Percentiles rank a stretch among this genome's conserved stretches.
Conservation (phyloP, 768 basidiomycete species). For the Tricholoma sp. region DNA sequence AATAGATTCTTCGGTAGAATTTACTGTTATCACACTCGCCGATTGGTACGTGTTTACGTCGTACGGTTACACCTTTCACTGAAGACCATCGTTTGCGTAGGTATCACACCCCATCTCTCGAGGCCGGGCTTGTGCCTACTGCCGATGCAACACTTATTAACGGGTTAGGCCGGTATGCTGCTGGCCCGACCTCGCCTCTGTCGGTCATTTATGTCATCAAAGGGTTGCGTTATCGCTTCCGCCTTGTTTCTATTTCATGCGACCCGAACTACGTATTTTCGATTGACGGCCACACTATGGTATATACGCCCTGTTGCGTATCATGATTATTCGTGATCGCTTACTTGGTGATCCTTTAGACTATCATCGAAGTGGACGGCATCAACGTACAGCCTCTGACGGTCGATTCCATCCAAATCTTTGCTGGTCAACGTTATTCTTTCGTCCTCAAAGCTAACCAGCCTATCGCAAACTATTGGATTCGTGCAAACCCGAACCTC, state of each 20-base stretch:
- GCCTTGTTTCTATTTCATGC: constrained; percentile 34
- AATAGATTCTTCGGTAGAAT: background rate
- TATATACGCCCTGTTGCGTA: background rate
- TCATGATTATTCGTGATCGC: background rate
- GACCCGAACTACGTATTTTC: constrained; percentile 28
- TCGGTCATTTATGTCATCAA: constrained; percentile 26
- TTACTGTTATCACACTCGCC: constrained; percentile 1
- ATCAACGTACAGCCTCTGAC: constrained; percentile 16
- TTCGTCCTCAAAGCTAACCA: constrained; percentile 31
- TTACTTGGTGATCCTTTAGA: background rate
- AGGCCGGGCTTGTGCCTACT: background rate
- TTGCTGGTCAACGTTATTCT: constrained; percentile 41
- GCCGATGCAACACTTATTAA: constrained; percentile 26
- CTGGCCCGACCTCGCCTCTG: constrained; percentile 21
- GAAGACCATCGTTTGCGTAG: constrained; percentile 1
- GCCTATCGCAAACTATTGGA: constrained; percentile 33
- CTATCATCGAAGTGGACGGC: constrained; percentile 34
- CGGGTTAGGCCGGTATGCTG: constrained; percentile 26
- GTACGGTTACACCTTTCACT: background rate
- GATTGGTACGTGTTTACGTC: background rate
- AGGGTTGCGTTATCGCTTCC: constrained; percentile 37
- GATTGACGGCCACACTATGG: constrained; percentile 27
- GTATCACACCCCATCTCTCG: constrained; percentile 2
- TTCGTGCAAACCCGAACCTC: constrained; percentile 24
- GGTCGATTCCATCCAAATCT: constrained; percentile 33